Base-by-base conservation (phyloP, 2,329 filamentous ascomycete species). In the Hymenoscyphus fructigenus region DNA sequence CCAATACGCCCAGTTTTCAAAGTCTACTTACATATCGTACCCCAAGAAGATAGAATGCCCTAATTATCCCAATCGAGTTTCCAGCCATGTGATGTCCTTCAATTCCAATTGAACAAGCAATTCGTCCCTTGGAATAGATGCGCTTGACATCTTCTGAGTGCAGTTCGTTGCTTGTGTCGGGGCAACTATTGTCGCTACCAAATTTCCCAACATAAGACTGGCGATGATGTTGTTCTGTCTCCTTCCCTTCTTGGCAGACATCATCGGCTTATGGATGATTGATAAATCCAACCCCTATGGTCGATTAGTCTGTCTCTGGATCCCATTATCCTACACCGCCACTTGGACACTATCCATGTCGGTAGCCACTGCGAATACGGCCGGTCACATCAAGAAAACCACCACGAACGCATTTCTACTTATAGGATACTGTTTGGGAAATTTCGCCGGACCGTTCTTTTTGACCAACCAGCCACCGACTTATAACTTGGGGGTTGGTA, bases 11-110 rank as follows among this genome's bases (percentile, higher is more conserved):
- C 17, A 44, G 15, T 44, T 44, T 9, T 6, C 15, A 12, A 10
- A 28, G 50, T 6, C 90, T 75, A 0, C 87, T 90, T 17, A 85
- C 83, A 67, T 90, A 90, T 55, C 86, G 81, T 0, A 89, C 87
- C 1, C 87, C 88, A 1, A 89, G 79, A 1, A 79, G 75, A 72
- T 88, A 81, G 73, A 87, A 88, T 56, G 85, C 78, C 1, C 88
- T 82, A 1, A 90, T 76, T 0, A 81, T 84, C 12, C 81, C 78
- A 44, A 85, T 75, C 0, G 85, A 87, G 71, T 89, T 88, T 23
- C 67, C 70, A 10, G 56, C 60, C 53, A 61, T 59, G 38, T 91
- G 88, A 2, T 89, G 78, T 4, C 88, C 88, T 76, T 89, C 86
- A 38, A 87, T 84, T 3, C 83, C 85, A 56, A 78, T 73, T 69